Conservation (phyloP, 257 asterid genomes). For the Nicotiana otophora region DNA sequence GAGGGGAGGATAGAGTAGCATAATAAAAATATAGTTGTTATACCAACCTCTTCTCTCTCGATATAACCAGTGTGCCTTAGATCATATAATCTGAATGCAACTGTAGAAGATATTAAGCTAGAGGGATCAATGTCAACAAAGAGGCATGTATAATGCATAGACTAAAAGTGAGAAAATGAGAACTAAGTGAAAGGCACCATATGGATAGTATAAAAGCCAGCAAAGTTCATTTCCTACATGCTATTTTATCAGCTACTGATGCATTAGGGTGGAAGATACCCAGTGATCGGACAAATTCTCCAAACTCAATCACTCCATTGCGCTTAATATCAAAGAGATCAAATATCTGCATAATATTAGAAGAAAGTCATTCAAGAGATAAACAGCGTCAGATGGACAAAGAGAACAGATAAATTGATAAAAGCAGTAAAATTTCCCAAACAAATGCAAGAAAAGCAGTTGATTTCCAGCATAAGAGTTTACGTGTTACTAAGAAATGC, state of each 20-base stretch:
- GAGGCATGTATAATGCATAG: not conserved
- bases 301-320: conserved; percentile 83
- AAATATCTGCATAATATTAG: conserved; percentile 42
- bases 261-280: conserved; percentile 80
- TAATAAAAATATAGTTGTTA: not conserved
- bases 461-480: not conserved
- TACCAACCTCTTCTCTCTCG: conserved; percentile 67
- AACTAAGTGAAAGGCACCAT: not conserved
- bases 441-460: not conserved
- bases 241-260: conserved; percentile 45
- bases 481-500: not conserved
- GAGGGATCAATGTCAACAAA: not conserved
- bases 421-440: not conserved
- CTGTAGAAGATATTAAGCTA: conserved; percentile 30
- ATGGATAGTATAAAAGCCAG: not conserved
- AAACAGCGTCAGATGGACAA: not conserved
- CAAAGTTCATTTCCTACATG: conserved; percentile 40
- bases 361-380: not conserved
- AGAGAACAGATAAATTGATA: not conserved
- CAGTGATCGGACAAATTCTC: conserved; percentile 79
- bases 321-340: conserved; percentile 70
- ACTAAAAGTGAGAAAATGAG: conserved; percentile 1
- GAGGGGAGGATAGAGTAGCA: not conserved
- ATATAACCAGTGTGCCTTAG: conserved; percentile 70
- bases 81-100: conserved; percentile 84